Conservation (phyloP, 2,329 filamentous ascomycete species). For the Colletotrichum abscissum region DNA sequence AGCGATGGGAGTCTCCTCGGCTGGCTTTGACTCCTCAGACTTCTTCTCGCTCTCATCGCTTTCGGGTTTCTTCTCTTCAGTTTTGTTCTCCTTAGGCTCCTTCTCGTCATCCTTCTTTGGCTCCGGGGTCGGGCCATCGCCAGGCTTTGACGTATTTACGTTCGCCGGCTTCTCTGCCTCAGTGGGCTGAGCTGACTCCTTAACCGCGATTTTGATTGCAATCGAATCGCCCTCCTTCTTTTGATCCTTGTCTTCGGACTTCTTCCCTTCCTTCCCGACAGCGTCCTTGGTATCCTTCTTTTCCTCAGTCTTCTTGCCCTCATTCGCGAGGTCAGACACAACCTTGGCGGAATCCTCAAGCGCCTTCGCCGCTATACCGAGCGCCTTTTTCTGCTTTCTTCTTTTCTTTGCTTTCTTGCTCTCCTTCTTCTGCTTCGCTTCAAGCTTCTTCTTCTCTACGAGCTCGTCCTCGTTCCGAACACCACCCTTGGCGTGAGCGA, state of each 20-base stretch:
- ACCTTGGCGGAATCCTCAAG: constrained; percentile 38
- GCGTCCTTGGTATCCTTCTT: constrained; percentile 34
- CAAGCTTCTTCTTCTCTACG: constrained; percentile 42
- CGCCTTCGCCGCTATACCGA: constrained; percentile 27
- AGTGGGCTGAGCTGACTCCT: constrained; percentile 8
- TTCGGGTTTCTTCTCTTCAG: not conserved
- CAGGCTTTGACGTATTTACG: constrained; percentile 3
- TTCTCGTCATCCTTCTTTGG: constrained; percentile 24
- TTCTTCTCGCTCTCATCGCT: not conserved
- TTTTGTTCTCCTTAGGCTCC: not conserved
- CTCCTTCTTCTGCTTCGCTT: constrained; percentile 43
- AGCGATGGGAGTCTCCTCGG: not conserved
- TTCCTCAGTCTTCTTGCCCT: constrained; percentile 27
- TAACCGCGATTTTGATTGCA: constrained; percentile 21
- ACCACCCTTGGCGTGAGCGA: constrained; percentile 69
- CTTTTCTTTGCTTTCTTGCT: constrained; percentile 41
- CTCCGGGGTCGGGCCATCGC: constrained; percentile 1
- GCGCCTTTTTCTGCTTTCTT: constrained; percentile 29
- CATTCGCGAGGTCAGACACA: constrained; percentile 24
- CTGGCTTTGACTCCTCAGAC: constrained; percentile 11
- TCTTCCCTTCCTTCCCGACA: constrained; percentile 13
- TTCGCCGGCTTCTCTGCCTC: not conserved
- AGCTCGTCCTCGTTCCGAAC: constrained; percentile 60
- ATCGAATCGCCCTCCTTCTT: constrained; percentile 31
- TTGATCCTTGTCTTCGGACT: constrained; percentile 37